phyloP scores from a whole-genome alignment of 2,329 filamentous ascomycete genomes.

The Leptographium procerum region DNA sequence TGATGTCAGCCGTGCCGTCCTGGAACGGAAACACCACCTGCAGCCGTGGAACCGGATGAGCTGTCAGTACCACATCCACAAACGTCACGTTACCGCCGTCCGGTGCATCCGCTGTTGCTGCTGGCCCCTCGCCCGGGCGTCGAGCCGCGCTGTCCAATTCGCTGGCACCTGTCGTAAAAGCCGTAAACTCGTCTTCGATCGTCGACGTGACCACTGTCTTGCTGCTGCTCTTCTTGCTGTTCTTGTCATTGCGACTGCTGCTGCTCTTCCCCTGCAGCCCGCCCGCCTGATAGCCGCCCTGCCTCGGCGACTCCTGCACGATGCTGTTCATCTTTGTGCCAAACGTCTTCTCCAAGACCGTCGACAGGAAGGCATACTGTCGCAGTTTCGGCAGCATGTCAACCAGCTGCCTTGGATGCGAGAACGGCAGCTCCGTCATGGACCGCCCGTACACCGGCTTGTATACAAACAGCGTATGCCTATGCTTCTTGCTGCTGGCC shows the following conservation, averaged over 20 bases:
- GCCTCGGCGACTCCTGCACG: slow-evolving; percentile 13
- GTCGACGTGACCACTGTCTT: slow-evolving; percentile 12
- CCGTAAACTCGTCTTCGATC: slow-evolving; percentile 16
- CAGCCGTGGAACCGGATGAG: slow-evolving; percentile 36
- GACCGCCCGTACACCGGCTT: slow-evolving; percentile 61
- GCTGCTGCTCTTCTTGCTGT: slow-evolving; percentile 8
- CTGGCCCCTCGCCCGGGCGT: slow-evolving; percentile 9
- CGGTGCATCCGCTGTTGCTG: not conserved
- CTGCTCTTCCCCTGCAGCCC: not conserved
- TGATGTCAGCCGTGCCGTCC: slow-evolving; percentile 36
- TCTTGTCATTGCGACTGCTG: too few relatives aligned
- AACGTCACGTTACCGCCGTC: slow-evolving; percentile 15
- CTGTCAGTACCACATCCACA: slow-evolving; percentile 42
- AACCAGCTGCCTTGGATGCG: slow-evolving; percentile 66
- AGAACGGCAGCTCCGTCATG: slow-evolving; percentile 60
- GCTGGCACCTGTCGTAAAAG: slow-evolving; percentile 5
- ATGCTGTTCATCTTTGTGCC: slow-evolving; percentile 19
- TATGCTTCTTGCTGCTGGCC: slow-evolving; percentile 26
- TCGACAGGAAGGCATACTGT: slow-evolving; percentile 63
- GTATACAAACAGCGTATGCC: slow-evolving; percentile 56
- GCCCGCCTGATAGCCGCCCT: slow-evolving; percentile 2
- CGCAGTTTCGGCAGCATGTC: slow-evolving; percentile 62
- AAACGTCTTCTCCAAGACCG: slow-evolving; percentile 53
- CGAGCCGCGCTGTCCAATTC: slow-evolving; percentile 1
- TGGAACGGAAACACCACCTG: slow-evolving; percentile 44